Base-by-base conservation (phyloP, 2,329 filamentous ascomycete species). In the Sporothrix mexicana region DNA sequence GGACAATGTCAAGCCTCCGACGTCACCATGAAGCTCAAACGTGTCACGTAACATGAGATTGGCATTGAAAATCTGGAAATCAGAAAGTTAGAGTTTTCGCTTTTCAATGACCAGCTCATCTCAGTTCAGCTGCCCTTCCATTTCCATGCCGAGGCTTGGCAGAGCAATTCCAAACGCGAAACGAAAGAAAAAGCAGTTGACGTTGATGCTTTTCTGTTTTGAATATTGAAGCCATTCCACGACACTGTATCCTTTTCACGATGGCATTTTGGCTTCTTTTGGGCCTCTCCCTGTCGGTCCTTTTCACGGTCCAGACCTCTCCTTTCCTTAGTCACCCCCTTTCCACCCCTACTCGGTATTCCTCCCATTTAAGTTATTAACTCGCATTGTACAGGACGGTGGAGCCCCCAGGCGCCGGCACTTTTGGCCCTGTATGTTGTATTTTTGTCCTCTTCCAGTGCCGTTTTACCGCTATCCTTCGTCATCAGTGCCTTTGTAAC, bases 21-120 rank as follows among this genome's bases (percentile, higher is more conserved):
- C 59, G 59, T 23, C 36, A 62, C 59, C 55, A 59, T 36, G 10
- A 20, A 20, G 30, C 36, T 62, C 59, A 43, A 62, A 23, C 59
- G 59, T 62, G 59, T 43, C 59, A 62, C 59, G 59, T 45, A 62
- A 45, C 59, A 62, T 45, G 59, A 30, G 12, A 55, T 55, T 36
- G 51, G 51, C 51, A n/a, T 20, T 20, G n/a, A 55, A 30, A 30
- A 30, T 30, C 5, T 2, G 5, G 7, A 36, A 36, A 36, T 36
- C 30, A 36, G 30, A 6, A 36, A 36, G 7, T 36, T 7, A 36
- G 30, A 36, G 3, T 36, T 36, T 36, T 36, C n/a, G 47, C 47
- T 2, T 55, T 55, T 55, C 45, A 5, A 36, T 36, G 30, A 6
- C 30, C 30, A 36, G 30, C 45, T 47, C 45, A 1, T 47, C 45